Base-by-base conservation (phyloP, 768 basidiomycete species). In the Suillus bovinus region DNA sequence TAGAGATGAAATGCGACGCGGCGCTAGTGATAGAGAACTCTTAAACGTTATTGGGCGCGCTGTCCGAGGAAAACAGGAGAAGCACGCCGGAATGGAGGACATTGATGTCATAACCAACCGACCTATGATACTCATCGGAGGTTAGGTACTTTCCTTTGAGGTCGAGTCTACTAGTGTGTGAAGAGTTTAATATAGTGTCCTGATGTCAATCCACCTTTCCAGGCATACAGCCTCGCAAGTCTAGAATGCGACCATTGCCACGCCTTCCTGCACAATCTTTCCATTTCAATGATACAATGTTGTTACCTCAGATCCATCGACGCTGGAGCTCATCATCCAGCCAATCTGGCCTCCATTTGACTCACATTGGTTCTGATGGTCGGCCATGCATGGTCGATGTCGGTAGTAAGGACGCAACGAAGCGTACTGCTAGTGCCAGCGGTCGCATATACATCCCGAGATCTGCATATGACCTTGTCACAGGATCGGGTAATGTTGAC, bases 61-160 rank as follows among this genome's bases (percentile, higher is more conserved):
- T 14, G 84, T 93, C 7, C 73, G 72, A 14, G 83, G 82, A 41
- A 94, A 93, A 80, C 83, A 89, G 70, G 90, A 86, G 72, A 93
- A 89, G 68, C 93, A 95, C 69, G 90, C 86, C 42, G 91, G 87
- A 42, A 93, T 93, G 92, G 87, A 90, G 69, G 81, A 84, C 62
- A 90, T 93, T 62, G 86, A 93, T 71, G 88, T 89, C 60, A 73
- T 84, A 46, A 84, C 84, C 52, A 94, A 94, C 77, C 81, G 90
- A 57, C 90, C 93, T 13, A 96, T 96, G 93, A 95, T 95, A 65
- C 79, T 93, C 64, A 96, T 96, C 75, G 94, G 94, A 76, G 94
- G 94, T 88, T 96, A 84, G 91, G 84, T 85, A 71, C 66, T 72
- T 77, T 65, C 67, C 59, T 71, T 67, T 63, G 62, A 68, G 63